Conservation (phyloP, 169 alveolate genomes). For the Eimeria zaria region DNA sequence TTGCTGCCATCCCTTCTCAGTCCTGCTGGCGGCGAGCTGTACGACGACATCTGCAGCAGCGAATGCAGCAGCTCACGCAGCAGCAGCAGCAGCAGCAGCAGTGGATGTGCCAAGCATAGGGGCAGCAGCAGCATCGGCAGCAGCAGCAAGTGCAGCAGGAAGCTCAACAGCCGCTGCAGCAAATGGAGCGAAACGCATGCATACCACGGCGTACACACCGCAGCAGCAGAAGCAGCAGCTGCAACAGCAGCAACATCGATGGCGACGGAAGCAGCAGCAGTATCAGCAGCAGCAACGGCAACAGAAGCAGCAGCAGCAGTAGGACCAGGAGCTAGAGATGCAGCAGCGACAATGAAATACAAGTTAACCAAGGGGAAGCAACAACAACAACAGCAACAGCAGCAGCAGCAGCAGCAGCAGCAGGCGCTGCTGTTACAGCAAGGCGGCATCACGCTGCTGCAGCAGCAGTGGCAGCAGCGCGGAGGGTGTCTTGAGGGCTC, state of each 20-base stretch:
- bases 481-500: too few species aligned
- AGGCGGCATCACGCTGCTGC: neutral
- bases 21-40: neutral
- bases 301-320: slow-evolving; percentile 12
- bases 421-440: too few species aligned
- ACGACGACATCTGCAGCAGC: neutral
- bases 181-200: neutral
- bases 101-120: neutral
- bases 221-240: slow-evolving; percentile 28
- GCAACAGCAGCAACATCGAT: slow-evolving; percentile 5
- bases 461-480: slow-evolving; percentile 22
- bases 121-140: slow-evolving; percentile 4
- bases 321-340: too few species aligned
- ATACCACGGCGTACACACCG: neutral
- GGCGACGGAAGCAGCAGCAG: slow-evolving; percentile 1
- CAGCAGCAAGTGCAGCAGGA: neutral
- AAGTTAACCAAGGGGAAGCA: too few species aligned
- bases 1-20: slow-evolving; percentile 39
- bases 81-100: slow-evolving; percentile 2
- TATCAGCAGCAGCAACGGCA: neutral
- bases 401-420: slow-evolving; percentile 25
- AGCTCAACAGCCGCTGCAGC: slow-evolving; percentile 31
- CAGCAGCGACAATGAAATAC: too few species aligned
- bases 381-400: neutral
- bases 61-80: neutral